These are phyloP conservation scores for Aphanomyces euteiches DNA, from an alignment of 352 stramenopile species.

Conservation along the genomic window DNA sequence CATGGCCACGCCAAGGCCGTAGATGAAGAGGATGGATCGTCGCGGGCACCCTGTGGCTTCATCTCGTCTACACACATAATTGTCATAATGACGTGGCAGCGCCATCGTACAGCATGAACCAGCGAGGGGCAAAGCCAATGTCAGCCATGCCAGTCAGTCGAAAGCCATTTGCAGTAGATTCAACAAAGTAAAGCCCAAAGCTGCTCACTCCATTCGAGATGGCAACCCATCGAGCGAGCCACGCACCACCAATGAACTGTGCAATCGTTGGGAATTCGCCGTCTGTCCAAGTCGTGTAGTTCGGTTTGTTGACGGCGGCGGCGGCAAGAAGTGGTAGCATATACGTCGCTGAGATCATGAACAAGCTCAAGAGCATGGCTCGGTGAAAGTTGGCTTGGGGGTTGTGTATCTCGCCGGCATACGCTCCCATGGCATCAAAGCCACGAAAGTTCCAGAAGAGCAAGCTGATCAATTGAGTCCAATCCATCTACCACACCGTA, in stretches of 20 bases:
- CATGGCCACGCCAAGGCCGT: conserved; percentile 83
- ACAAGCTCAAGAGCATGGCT: conserved; percentile 82
- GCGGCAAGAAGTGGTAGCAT: conserved; percentile 88
- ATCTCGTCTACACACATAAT: conserved; percentile 43
- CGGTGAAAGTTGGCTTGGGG: conserved; percentile 76
- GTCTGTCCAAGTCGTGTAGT: conserved; percentile 86
- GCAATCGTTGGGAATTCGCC: conserved; percentile 89
- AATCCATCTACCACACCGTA: conserved; percentile 49
- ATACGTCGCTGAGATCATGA: conserved; percentile 84
- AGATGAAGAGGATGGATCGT: conserved; percentile 79
- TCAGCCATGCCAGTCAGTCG: conserved; percentile 85
- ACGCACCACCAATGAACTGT: conserved; percentile 75
- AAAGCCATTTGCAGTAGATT: conserved; percentile 93
- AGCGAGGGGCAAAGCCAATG: conserved; percentile 79
- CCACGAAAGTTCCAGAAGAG: conserved; percentile 97
- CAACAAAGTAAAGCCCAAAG: conserved; percentile 92
- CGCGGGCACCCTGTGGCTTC: conserved; percentile 52
- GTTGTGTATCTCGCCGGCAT: conserved; percentile 89
- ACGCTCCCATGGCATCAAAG: conserved; percentile 90
- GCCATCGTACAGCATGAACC: conserved; percentile 78
- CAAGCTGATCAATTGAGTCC: conserved; percentile 89
- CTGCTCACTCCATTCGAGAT: conserved; percentile 87
- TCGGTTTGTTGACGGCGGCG: conserved; percentile 75
- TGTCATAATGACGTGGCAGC: background rate
- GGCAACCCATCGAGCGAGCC: conserved; percentile 88